Evolutionary conservation across 169 alveolate species (phyloP).

Genomic region (Toxoplasma gondii): DNA sequence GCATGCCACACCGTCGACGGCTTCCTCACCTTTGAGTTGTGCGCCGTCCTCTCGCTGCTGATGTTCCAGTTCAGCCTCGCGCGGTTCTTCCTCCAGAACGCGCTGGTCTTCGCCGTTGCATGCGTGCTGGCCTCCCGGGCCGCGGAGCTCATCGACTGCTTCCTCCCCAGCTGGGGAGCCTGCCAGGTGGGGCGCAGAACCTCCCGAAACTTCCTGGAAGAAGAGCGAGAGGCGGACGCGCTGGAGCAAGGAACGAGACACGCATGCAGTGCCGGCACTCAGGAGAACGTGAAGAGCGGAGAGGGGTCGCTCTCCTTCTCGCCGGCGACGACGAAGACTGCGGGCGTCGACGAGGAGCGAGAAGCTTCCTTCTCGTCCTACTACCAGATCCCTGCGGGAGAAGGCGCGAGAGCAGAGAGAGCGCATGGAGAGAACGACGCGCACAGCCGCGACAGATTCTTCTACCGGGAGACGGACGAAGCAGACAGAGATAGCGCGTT

Average conservation of each 20-base stretch:
- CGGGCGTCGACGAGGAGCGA: too few species aligned
- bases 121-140: background rate
- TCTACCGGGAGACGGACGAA: background rate
- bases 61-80: background rate
- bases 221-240: background rate
- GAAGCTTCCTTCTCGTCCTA: too few species aligned
- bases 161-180: background rate
- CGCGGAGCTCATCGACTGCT: background rate
- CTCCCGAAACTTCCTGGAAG: background rate
- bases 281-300: background rate
- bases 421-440: background rate
- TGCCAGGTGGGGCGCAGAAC: background rate
- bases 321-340: background rate
- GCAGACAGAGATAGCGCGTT: background rate
- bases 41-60: constrained; percentile 4
- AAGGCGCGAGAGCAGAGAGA: background rate
- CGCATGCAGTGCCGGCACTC: background rate
- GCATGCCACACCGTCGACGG: background rate
- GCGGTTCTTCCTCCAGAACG: constrained; percentile 1
- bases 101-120: background rate
- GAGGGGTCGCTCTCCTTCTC: background rate
- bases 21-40: background rate
- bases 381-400: background rate
- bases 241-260: background rate
- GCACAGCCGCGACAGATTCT: background rate